Conservation (phyloP, 331 rosid genomes). For the Erythrophleum ivorense region DNA sequence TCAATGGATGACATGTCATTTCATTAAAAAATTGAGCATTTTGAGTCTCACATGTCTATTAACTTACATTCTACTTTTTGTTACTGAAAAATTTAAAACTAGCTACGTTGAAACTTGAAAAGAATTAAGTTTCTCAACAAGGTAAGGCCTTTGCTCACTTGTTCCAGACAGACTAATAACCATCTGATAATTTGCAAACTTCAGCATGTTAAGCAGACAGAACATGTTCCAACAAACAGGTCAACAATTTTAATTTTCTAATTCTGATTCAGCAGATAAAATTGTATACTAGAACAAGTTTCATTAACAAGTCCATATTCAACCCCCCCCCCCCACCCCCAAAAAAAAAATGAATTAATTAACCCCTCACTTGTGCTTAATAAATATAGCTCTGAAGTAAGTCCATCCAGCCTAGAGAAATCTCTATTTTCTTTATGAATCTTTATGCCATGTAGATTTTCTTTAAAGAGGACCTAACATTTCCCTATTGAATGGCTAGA, state of each 20-base stretch:
- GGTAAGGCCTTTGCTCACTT: neutral
- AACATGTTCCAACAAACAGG: constrained; percentile 5
- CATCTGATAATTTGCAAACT: constrained; percentile 17
- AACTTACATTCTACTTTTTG: constrained; percentile 14
- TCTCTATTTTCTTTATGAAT: neutral
- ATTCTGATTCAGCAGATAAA: constrained; percentile 8
- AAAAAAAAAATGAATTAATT: neutral
- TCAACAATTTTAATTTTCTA: constrained; percentile 10
- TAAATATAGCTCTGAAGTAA: neutral
- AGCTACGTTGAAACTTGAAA: constrained; percentile 19
- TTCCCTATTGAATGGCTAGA: constrained; percentile 10
- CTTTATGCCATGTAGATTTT: constrained; percentile 13
- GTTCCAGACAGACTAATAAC: constrained; percentile 9
- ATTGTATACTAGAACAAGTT: constrained; percentile 11
- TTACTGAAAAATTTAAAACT: constrained; percentile 14
- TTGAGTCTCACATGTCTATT: constrained; percentile 7
- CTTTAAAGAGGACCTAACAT: constrained; percentile 18
- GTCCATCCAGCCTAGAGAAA: neutral
- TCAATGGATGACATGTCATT: neutral
- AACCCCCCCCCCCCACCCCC: neutral
- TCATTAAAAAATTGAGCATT: constrained; percentile 2
- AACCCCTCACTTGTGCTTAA: neutral
- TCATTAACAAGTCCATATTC: constrained; percentile 1
- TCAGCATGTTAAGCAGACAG: neutral
- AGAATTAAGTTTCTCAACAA: constrained; percentile 24